Evolutionary conservation across 768 basidiomycete genomes (phyloP).

Genomic region (Galerina sulciceps): DNA sequence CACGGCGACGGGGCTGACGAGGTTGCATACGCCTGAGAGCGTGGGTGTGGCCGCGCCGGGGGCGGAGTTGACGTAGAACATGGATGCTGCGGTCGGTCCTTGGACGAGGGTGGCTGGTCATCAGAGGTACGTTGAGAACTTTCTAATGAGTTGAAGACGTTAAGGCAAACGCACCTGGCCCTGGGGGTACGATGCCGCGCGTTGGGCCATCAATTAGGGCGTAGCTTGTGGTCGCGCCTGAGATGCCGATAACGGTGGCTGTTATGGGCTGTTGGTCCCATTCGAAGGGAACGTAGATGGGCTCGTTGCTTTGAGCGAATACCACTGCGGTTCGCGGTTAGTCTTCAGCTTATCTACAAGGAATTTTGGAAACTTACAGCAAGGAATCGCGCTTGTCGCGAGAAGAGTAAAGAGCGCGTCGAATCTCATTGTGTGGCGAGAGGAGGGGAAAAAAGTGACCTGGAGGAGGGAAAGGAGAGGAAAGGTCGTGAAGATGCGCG

Average conservation of each 20-base stretch:
- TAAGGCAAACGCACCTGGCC: slow-evolving; percentile 17
- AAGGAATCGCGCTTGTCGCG: not conserved
- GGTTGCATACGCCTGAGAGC: slow-evolving; percentile 24
- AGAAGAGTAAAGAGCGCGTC: not conserved
- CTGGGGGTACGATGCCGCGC: not conserved
- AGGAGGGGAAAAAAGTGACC: too few species aligned
- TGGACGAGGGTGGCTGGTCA: slow-evolving; percentile 24
- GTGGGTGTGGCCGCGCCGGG: slow-evolving; percentile 9
- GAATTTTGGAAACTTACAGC: too few species aligned
- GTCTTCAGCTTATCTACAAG: too few species aligned
- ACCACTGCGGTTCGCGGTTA: not conserved
- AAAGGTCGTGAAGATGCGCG: too few species aligned
- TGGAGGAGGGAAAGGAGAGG: too few species aligned
- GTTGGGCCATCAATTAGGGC: slow-evolving; percentile 17
- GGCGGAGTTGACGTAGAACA: slow-evolving; percentile 19
- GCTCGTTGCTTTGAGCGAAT: slow-evolving; percentile 16
- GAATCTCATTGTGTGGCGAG: not conserved
- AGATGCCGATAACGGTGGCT: slow-evolving; percentile 12
- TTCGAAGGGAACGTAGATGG: slow-evolving; percentile 26
- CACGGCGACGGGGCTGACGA: slow-evolving; percentile 21
- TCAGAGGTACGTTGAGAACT: not conserved
- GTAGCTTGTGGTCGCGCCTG: slow-evolving; percentile 19
- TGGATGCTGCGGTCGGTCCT: slow-evolving; percentile 14
- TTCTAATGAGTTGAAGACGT: not conserved
- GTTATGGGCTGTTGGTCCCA: slow-evolving; percentile 16